Conservation (phyloP, 208 protist species). For the Trypanosoma melophagium region DNA sequence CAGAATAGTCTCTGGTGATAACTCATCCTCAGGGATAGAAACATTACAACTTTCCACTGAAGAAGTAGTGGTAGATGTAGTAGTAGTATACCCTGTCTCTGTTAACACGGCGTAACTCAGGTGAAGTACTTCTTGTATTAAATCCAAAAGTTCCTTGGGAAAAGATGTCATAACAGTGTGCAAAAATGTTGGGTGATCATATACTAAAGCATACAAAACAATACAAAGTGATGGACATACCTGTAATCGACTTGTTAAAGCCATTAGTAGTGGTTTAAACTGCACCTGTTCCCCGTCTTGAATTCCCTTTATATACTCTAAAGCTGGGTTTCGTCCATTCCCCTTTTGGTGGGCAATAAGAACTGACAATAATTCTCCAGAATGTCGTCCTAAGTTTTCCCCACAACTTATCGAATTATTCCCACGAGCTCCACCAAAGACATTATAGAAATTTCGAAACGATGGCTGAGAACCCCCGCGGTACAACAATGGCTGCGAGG, state of each 20-base stretch:
- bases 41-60: background rate
- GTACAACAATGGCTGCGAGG: slow-evolving; percentile 39
- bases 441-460: slow-evolving; percentile 38
- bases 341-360: slow-evolving; percentile 68
- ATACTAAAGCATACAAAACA: slow-evolving; percentile 68
- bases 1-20: slow-evolving; percentile 31
- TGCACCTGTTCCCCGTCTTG: slow-evolving; percentile 28
- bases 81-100: background rate
- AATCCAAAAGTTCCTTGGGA: slow-evolving; percentile 37
- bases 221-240: slow-evolving; percentile 57
- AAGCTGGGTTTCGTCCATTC: slow-evolving; percentile 49
- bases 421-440: slow-evolving; percentile 24
- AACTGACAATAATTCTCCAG: slow-evolving; percentile 60
- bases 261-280: slow-evolving; percentile 43
- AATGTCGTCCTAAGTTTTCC: slow-evolving; percentile 48
- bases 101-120: slow-evolving; percentile 29
- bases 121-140: slow-evolving; percentile 50
- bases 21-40: slow-evolving; percentile 24
- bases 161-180: slow-evolving; percentile 37
- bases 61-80: background rate
- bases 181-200: slow-evolving; percentile 69
- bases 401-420: slow-evolving; percentile 30
- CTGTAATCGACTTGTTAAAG: slow-evolving; percentile 36
- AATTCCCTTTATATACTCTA: slow-evolving; percentile 43
- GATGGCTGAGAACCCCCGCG: slow-evolving; percentile 33